Percentiles rank a stretch among this genome's conserved stretches.
Conservation (phyloP, 257 asterid genomes). For the Nicotiana sylvestris region DNA sequence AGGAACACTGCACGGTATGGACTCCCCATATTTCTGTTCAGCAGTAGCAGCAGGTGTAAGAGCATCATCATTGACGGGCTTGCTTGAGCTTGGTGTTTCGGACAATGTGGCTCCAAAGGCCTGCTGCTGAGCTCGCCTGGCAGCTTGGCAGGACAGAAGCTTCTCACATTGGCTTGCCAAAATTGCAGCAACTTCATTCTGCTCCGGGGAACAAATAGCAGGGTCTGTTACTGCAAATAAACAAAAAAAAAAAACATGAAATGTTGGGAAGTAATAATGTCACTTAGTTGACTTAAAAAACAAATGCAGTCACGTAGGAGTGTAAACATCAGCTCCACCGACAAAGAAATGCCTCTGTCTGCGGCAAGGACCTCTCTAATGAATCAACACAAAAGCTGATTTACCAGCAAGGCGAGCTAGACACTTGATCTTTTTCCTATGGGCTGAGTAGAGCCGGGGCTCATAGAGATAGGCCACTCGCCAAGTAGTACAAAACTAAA, state of each 20-base stretch:
- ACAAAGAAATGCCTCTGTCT: background rate
- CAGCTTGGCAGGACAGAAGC: background rate
- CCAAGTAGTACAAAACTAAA: background rate
- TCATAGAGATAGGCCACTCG: background rate
- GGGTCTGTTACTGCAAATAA: background rate
- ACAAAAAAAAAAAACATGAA: background rate
- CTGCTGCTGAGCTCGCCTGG: background rate
- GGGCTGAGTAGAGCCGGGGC: background rate
- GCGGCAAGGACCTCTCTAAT: background rate
- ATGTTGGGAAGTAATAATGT: background rate
- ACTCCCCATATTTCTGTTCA: background rate
- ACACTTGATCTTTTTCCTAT: background rate
- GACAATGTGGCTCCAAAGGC: background rate
- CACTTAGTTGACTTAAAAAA: background rate
- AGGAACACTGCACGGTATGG: background rate
- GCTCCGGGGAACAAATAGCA: background rate
- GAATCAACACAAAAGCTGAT: background rate
- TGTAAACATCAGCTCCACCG: background rate
- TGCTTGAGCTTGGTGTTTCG: background rate
- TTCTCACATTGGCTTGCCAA: slow-evolving; percentile 6
- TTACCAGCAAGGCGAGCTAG: background rate
- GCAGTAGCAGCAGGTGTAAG: background rate
- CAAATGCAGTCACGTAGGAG: background rate
- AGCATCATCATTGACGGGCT: background rate
- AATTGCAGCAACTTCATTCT: slow-evolving; percentile 4